A percentile compares a stretch with the other conserved stretches of the same genome.
These are phyloP conservation scores for Neotropicomus parvogracilis DNA, from an alignment of 1,284 basidiomycete species.

Conservation along the genomic window DNA sequence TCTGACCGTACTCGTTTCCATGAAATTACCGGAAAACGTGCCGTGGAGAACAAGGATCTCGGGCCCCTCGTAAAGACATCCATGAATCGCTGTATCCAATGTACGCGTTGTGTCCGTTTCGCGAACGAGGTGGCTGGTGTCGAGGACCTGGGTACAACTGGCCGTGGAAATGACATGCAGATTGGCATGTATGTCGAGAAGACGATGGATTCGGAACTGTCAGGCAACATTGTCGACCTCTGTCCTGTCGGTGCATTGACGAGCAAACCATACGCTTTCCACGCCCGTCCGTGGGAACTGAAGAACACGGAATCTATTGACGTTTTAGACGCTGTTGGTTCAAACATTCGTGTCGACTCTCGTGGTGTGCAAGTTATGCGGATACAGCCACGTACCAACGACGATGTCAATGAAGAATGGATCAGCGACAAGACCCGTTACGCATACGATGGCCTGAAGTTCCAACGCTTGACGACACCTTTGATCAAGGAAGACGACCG, in stretches of 20 bases:
- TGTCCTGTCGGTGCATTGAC: conserved; percentile 98
- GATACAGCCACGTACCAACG: conserved; percentile 93
- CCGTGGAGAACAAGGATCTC: conserved; percentile 97
- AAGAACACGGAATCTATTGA: conserved; percentile 98
- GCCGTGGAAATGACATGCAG: conserved; percentile 97
- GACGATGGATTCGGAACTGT: conserved; percentile 96
- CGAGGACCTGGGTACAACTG: conserved; percentile 95
- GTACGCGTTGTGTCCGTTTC: conserved; percentile 98
- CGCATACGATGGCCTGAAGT: conserved; percentile 92
- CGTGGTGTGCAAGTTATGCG: conserved; percentile 97
- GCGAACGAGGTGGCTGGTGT: conserved; percentile 99
- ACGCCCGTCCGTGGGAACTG: conserved; percentile 96
- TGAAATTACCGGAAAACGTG: conserved; percentile 96
- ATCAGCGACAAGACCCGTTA: conserved; percentile 99
- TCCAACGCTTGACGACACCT: conserved; percentile 93
- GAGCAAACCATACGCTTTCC: conserved; percentile 97
- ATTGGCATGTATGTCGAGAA: conserved; percentile 99
- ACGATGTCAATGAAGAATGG: conserved; percentile 99
- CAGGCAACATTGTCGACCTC: conserved; percentile 95
- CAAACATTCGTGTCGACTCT: conserved; percentile 96
- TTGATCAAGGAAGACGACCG: conserved; percentile 90
- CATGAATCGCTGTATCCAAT: conserved; percentile 99
- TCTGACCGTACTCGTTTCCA: conserved; percentile 97
- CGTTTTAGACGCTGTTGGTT: conserved; percentile 97
- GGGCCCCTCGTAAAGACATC: conserved; percentile 98